These are phyloP conservation scores for Curvularia lunata DNA, from an alignment of 2,329 filamentous ascomycete genomes.

Conservation along the genomic window DNA sequence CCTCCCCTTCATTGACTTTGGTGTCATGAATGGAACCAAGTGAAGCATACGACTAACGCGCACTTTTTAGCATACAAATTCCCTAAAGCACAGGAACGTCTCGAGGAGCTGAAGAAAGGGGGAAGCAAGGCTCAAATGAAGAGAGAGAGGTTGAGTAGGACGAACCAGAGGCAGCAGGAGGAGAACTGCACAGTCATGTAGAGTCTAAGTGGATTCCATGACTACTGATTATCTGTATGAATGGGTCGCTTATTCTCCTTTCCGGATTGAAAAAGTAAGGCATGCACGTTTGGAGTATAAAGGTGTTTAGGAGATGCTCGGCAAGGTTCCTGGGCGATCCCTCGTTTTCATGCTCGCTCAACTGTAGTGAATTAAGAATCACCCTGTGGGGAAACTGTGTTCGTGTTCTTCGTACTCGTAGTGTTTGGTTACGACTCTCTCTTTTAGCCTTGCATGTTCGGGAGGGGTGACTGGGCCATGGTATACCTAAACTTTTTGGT, in stretches of 20 bases:
- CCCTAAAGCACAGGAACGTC: conserved; percentile 86
- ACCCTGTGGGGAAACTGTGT: background rate
- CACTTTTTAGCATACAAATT: conserved; percentile 79
- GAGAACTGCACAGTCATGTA: conserved; percentile 88
- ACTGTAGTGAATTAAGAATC: background rate
- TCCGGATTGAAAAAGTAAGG: background rate
- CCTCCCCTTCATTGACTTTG: background rate
- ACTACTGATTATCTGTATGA: background rate
- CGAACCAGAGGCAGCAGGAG: conserved; percentile 82
- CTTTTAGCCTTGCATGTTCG: background rate
- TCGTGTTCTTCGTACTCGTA: background rate
- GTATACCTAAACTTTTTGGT: background rate
- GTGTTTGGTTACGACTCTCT: background rate
- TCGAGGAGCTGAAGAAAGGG: conserved; percentile 87
- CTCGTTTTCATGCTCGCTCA: background rate
- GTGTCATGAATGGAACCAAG: background rate
- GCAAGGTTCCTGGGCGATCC: background rate
- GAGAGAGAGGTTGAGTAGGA: conserved; percentile 79
- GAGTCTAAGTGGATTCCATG: background rate
- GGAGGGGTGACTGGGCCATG: background rate
- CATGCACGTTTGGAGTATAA: background rate
- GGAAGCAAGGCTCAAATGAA: conserved; percentile 75
- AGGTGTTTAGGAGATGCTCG: background rate
- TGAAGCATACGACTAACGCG: conserved; percentile 20
- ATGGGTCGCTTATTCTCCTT: background rate